Evolutionary conservation across 805 yeast species (phyloP), one percentile per base, ranked within the genome.

Genomic region (Zygosaccharomyces siamensis): DNA sequence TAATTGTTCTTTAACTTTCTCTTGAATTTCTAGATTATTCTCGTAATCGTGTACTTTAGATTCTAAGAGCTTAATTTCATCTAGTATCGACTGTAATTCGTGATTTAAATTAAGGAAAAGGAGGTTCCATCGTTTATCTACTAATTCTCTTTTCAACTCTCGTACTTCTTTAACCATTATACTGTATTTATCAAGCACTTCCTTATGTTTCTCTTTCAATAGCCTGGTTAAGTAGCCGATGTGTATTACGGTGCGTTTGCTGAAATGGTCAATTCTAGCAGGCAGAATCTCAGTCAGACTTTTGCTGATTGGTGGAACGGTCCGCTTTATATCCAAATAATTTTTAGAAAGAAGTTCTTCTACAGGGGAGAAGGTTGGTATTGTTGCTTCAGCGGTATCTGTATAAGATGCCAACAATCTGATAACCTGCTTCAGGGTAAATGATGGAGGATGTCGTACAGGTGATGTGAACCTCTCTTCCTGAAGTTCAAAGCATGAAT

Each of bases 51-150:
- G 20, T 14, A 53, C 35, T 38, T 54, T 59, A 14, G 43, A 37
- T 27, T 49, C 54, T 27, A 52, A 37, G 8, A 50, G 51, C 16
- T 59, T 55, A 20, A 68, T 47, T 28, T 51, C 59, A 18, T 54
- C 49, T 26, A 68, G 47, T 27, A 64, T 50, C 35, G 52, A 63
- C 0, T 61, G 57, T 3, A 75, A 59, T 51, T 79, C 79, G 2
- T 67, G 61, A 39, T 78, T 68, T 45, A 82, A 59, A 49, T 70
- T 75, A 24, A 66, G 66, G 52, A 82, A 80, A 2, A 81, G 68
- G 21, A 73, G 73, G 52, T 70, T 66, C 87, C 88, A 83, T 58
- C 80, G 72, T 26, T 67, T 60, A 50, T 80, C 83, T 3, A 83
- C 70, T 26, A 76, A 54, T 37, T 77, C 79, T 3, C 49, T 51